Percentiles rank a stretch among this genome's conserved stretches.
phyloP scores from a whole-genome alignment of 2,329 filamentous ascomycete genomes.

The Beauveria pseudobassiana region DNA sequence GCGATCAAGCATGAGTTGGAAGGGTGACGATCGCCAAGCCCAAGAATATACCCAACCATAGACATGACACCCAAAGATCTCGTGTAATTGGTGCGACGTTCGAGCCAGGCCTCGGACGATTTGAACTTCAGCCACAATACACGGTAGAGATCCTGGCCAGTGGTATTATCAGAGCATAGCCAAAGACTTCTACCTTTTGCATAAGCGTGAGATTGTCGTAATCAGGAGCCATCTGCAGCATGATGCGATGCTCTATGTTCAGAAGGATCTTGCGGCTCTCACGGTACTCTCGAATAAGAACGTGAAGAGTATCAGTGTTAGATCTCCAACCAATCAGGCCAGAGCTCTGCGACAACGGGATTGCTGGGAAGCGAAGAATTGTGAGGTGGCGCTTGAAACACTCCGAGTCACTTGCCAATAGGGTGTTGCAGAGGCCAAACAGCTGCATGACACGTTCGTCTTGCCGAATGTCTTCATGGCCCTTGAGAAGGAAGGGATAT shows the following conservation, averaged over 20 bases:
- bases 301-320: constrained; percentile 94
- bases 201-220: constrained; percentile 98
- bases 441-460: constrained; percentile 99
- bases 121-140: constrained; percentile 99
- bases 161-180: constrained; percentile 98
- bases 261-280: constrained; percentile 95
- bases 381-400: constrained; percentile 95
- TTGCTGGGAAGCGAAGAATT: constrained; percentile 94
- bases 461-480: constrained; percentile 98
- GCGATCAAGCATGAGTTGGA: constrained; percentile 97
- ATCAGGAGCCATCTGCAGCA: constrained; percentile 99
- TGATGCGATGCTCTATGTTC: constrained; percentile 98
- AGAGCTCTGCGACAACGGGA: constrained; percentile 92
- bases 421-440: constrained; percentile 93
- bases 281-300: constrained; percentile 93
- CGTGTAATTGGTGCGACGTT: constrained; percentile 97
- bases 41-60: constrained; percentile 99
- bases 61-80: constrained; percentile 97
- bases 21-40: constrained; percentile 90
- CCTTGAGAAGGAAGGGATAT: constrained; percentile 90
- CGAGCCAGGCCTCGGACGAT: constrained; percentile 95
- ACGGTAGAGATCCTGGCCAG: constrained; percentile 94
- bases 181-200: constrained; percentile 99
- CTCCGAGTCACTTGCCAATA: constrained; percentile 88
- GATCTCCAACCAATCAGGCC: constrained; percentile 94